These are phyloP conservation scores for Trichophyton schoenleinii DNA, from an alignment of 2,329 filamentous ascomycete genomes.

Conservation along the genomic window DNA sequence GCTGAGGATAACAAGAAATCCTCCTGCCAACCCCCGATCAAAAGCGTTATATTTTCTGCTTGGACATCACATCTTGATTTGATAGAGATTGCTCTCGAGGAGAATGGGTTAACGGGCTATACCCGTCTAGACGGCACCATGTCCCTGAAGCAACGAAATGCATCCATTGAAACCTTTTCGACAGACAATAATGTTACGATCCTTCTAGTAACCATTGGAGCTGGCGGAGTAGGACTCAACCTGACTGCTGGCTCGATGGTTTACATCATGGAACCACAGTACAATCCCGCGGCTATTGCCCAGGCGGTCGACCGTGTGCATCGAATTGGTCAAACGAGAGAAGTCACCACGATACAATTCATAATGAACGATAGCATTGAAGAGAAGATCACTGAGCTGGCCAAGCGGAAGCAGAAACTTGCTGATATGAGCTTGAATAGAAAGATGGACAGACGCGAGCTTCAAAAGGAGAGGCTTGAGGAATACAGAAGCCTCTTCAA, in stretches of 20 bases:
- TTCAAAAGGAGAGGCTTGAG: slow-evolving; percentile 51
- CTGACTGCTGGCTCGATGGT: slow-evolving; percentile 74
- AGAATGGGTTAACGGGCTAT: slow-evolving; percentile 45
- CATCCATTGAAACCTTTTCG: slow-evolving; percentile 65
- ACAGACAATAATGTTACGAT: slow-evolving; percentile 59
- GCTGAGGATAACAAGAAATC: slow-evolving; percentile 39
- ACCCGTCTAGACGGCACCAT: slow-evolving; percentile 82
- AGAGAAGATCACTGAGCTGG: slow-evolving; percentile 79
- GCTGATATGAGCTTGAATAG: slow-evolving; percentile 76
- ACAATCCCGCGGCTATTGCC: slow-evolving; percentile 87
- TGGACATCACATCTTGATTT: slow-evolving; percentile 93
- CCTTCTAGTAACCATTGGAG: slow-evolving; percentile 83
- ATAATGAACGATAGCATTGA: slow-evolving; percentile 88
- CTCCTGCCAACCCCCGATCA: slow-evolving; percentile 61
- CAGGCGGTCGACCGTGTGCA: slow-evolving; percentile 92
- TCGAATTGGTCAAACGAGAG: slow-evolving; percentile 76
- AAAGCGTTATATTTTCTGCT: slow-evolving; percentile 89
- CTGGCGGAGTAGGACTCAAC: slow-evolving; percentile 84
- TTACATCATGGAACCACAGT: slow-evolving; percentile 97
- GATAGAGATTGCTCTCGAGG: slow-evolving; percentile 67
- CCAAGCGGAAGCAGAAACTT: slow-evolving; percentile 83
- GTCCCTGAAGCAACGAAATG: slow-evolving; percentile 58
- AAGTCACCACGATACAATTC: slow-evolving; percentile 74
- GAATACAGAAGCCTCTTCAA: slow-evolving; percentile 49
- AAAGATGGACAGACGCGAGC: slow-evolving; percentile 47